Percentiles rank a stretch among this genome's conserved stretches.
These are phyloP conservation scores for Phytopythium kandeliae DNA, from an alignment of 352 stramenopile species.

Conservation along the genomic window DNA sequence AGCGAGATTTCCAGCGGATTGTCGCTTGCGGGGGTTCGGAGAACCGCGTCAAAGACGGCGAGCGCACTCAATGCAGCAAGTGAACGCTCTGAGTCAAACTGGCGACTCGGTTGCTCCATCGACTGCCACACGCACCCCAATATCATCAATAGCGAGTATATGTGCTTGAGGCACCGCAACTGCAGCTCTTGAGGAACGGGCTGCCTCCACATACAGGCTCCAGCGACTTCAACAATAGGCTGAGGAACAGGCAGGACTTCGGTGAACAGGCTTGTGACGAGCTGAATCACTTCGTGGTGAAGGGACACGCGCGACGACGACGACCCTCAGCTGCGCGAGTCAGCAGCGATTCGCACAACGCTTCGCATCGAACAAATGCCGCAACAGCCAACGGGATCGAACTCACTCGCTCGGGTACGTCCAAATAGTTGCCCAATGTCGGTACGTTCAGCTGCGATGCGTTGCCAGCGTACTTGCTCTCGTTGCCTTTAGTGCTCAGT, in stretches of 20 bases:
- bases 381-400: constrained; percentile 73
- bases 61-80: constrained; percentile 75
- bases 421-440: constrained; percentile 73
- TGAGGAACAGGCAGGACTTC: constrained; percentile 78
- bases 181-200: constrained; percentile 74
- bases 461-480: constrained; percentile 77
- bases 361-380: constrained; percentile 72
- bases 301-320: constrained; percentile 87
- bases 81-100: constrained; percentile 83
- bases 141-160: constrained; percentile 79
- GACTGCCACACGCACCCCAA: constrained; percentile 84
- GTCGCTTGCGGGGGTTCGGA: constrained; percentile 73
- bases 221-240: constrained; percentile 11
- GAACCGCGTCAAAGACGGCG: constrained; percentile 74
- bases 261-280: constrained; percentile 76
- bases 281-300: constrained; percentile 86
- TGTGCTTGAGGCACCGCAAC: constrained; percentile 63
- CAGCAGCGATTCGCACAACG: constrained; percentile 75
- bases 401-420: constrained; percentile 75
- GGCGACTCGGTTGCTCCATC: constrained; percentile 80
- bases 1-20: constrained; percentile 71
- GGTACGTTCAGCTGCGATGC: constrained; percentile 58
- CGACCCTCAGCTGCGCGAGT: constrained; percentile 76
- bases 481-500: constrained; percentile 41
- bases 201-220: constrained; percentile 66